phyloP scores from a whole-genome alignment of 495 filamentous ascomycete genomes.

The Rhypophila decipiens region DNA sequence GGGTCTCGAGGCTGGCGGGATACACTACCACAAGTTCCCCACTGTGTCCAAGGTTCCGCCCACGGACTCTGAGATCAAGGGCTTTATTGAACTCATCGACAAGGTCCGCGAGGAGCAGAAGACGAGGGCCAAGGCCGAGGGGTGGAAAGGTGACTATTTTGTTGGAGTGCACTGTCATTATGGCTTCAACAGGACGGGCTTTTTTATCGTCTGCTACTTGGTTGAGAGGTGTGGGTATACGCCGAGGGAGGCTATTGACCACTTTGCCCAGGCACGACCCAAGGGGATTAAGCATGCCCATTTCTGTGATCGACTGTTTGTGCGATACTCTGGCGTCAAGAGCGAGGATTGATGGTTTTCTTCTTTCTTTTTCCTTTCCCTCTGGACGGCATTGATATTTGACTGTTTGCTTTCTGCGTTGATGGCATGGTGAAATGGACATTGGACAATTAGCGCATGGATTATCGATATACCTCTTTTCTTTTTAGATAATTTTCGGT shows the following conservation, averaged over 20 bases:
- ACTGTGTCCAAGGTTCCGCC: slow-evolving; percentile 92
- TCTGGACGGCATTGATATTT: not conserved
- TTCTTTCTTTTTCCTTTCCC: not conserved
- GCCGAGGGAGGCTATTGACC: slow-evolving; percentile 72
- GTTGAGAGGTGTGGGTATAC: slow-evolving; percentile 70
- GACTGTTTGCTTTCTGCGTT: not conserved
- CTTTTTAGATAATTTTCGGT: no score
- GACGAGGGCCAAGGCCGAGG: slow-evolving; percentile 29
- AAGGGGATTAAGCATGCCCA: slow-evolving; percentile 86
- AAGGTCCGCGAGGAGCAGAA: slow-evolving; percentile 50
- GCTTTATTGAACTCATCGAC: slow-evolving; percentile 76
- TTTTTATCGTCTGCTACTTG: slow-evolving; percentile 84
- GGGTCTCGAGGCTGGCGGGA: slow-evolving; percentile 64
- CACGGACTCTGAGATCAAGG: slow-evolving; percentile 62
- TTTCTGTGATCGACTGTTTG: slow-evolving; percentile 80
- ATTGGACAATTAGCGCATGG: no score
- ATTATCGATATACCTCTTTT: no score
- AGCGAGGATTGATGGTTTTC: slow-evolving; percentile 3
- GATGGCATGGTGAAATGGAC: no score
- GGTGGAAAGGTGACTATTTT: slow-evolving; percentile 34
- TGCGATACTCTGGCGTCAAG: slow-evolving; percentile 53
- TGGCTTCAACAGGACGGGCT: slow-evolving; percentile 87
- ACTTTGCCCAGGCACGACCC: slow-evolving; percentile 65
- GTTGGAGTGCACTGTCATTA: slow-evolving; percentile 95
- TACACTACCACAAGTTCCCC: slow-evolving; percentile 80